Conservation (phyloP, 257 asterid genomes). For the Ocimum tenuiflorum region DNA sequence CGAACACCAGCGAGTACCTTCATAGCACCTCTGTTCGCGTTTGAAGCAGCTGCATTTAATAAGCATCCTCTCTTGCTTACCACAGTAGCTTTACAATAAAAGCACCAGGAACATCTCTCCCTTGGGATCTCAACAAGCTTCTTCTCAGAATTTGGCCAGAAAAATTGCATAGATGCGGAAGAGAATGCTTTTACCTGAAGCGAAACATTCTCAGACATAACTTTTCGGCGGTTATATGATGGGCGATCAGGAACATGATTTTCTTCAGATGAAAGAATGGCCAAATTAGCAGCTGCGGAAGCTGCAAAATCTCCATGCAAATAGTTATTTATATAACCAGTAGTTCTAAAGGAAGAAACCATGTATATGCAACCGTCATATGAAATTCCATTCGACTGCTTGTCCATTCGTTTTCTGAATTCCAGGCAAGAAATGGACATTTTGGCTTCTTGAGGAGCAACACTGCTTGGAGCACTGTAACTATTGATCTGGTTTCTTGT, state of each 20-base stretch:
- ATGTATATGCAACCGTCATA: constrained; percentile 28
- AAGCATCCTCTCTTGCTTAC: constrained; percentile 76
- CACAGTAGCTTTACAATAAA: constrained; percentile 65
- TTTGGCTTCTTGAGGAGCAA: constrained; percentile 22
- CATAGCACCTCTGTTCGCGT: constrained; percentile 58
- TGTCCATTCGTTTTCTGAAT: constrained; percentile 18
- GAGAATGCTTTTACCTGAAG: constrained; percentile 83
- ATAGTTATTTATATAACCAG: constrained; percentile 60
- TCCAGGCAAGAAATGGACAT: constrained; percentile 17
- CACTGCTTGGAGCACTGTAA: constrained; percentile 26
- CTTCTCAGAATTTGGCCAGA: constrained; percentile 87
- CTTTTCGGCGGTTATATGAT: constrained; percentile 47
- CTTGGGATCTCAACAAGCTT: constrained; percentile 74
- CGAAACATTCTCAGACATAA: constrained; percentile 40
- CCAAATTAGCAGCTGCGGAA: constrained; percentile 81
- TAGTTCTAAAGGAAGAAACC: constrained; percentile 63
- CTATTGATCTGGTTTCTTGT: constrained; percentile 15
- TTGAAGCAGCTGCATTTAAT: constrained; percentile 79
- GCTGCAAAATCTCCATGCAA: constrained; percentile 87
- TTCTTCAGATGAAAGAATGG: constrained; percentile 64
- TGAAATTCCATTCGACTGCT: constrained; percentile 10
- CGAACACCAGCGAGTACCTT: constrained; percentile 62
- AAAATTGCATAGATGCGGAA: constrained; percentile 51
- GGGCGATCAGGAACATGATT: constrained; percentile 41
- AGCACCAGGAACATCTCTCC: constrained; percentile 94